Evolutionary conservation across 2,329 filamentous ascomycete species (phyloP).

Genomic region (Diaporthe citri): DNA sequence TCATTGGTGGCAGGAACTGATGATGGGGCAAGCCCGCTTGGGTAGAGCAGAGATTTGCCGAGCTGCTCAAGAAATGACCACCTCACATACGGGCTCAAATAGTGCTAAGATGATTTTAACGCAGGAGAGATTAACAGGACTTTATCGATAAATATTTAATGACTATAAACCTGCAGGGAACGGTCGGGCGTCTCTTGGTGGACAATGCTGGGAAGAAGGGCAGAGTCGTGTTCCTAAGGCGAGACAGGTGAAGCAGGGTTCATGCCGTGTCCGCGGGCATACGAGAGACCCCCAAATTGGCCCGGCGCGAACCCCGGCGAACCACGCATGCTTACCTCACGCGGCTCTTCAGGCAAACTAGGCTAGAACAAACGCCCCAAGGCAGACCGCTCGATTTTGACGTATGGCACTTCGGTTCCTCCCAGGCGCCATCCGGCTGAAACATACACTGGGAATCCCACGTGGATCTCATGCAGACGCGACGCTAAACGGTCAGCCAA

Average conservation of each 20-base stretch:
- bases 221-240: not conserved
- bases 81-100: too few species aligned
- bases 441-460: conserved; percentile 10
- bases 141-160: rapidly evolving
- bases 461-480: not conserved
- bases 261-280: not conserved
- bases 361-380: not conserved
- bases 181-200: rapidly evolving
- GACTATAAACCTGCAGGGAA: rapidly evolving
- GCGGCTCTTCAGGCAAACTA: conserved; percentile 10
- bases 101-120: too few species aligned
- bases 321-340: not conserved
- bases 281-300: conserved; percentile 13
- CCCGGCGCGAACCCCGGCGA: conserved; percentile 2
- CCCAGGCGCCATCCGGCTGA: conserved; percentile 26
- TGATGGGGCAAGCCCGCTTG: not conserved
- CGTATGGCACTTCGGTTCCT: conserved; percentile 8
- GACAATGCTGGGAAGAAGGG: too few species aligned
- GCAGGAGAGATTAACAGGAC: too few species aligned
- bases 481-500: conserved; percentile 3
- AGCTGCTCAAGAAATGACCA: not conserved
- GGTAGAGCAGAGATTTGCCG: not conserved
- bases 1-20: too few species aligned
- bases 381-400: conserved; percentile 1
- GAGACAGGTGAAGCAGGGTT: not conserved